Base-by-base conservation (phyloP, 345 rosid genomes). In the Erucastrum elatum region DNA sequence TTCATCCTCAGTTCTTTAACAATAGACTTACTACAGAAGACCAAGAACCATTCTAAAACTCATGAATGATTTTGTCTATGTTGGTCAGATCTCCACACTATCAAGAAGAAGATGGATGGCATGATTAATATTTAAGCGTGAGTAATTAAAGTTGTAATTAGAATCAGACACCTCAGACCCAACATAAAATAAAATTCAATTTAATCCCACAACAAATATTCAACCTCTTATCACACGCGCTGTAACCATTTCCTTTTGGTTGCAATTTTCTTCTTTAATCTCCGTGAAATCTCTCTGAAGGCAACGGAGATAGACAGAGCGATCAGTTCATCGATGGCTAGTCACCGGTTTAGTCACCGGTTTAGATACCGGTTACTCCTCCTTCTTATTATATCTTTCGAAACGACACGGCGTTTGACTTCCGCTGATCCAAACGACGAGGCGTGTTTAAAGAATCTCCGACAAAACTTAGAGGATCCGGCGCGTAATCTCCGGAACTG, bases 401-500 rank as follows among this genome's bases (percentile, higher is more conserved):
- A 58, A 74, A 72, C 85, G 31, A 64, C 82, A 12, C 72, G 72
- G 35, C 87, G 80, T 44, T 58, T 73, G 1, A 59, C 80, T 1
- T 69, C 77, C 56, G 84, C 94, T 26, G 94, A 91, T 85, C 97
- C 97, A 70, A 85, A 73, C 87, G 97, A 91, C 81, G 94, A 88
- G 71, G 80, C 90, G 11, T 91, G 97, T 44, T 77, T 91, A 9
- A 88, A 82, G 71, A 88, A 88, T 31, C 70, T 90, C 30, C 79
- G 86, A 31, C 76, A 84, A 60, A 87, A 90, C 10, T 79, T 94
- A 2, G 81, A 85, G 71, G 98, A 91, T 86, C 94, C 95, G 8
- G 78, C 75, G 58, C 77, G 80, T 35, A 88, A 89, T 39, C 98
- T 94, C 80, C 81, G 69, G 26, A 92, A 94, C 85, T 94, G 98